A percentile compares a stretch with the other conserved stretches of the same genome.
Conservation (phyloP, 306 rosid genomes). For the Vachellia collinsii region DNA sequence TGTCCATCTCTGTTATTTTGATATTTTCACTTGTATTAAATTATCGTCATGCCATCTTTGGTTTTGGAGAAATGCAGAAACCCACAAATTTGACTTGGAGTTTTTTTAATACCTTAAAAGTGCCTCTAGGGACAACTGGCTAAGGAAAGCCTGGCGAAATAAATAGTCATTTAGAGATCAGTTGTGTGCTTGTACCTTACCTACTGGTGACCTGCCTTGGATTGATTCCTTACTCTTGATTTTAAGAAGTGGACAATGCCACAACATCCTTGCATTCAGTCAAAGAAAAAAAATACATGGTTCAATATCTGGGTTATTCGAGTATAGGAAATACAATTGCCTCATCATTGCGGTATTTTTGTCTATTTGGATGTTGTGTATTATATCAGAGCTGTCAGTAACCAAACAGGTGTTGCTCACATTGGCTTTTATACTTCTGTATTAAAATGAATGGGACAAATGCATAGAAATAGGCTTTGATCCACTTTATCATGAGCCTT, state of each 20-base stretch:
- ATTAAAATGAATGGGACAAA: background rate
- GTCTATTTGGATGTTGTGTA: background rate
- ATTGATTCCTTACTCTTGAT: background rate
- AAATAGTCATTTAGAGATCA: background rate
- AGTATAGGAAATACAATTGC: background rate
- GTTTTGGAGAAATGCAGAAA: constrained; percentile 1
- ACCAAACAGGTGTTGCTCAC: background rate
- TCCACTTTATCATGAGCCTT: background rate
- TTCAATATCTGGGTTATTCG: background rate
- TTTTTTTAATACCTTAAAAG: background rate
- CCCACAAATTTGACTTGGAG: background rate
- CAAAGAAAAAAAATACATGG: background rate
- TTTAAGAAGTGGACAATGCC: background rate
- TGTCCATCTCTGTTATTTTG: background rate
- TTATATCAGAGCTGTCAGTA: background rate
- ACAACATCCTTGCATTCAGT: background rate
- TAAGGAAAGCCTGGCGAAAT: background rate
- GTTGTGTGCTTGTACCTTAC: background rate
- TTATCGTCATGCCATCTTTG: background rate
- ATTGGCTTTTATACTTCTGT: background rate
- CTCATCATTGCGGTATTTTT: background rate
- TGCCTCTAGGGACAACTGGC: background rate
- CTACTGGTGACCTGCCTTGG: background rate
- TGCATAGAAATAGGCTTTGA: background rate
- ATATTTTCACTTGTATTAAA: background rate